These are phyloP conservation scores for Leccinum subgranulosum DNA, from an alignment of 768 basidiomycete genomes.

Conservation along the genomic window DNA sequence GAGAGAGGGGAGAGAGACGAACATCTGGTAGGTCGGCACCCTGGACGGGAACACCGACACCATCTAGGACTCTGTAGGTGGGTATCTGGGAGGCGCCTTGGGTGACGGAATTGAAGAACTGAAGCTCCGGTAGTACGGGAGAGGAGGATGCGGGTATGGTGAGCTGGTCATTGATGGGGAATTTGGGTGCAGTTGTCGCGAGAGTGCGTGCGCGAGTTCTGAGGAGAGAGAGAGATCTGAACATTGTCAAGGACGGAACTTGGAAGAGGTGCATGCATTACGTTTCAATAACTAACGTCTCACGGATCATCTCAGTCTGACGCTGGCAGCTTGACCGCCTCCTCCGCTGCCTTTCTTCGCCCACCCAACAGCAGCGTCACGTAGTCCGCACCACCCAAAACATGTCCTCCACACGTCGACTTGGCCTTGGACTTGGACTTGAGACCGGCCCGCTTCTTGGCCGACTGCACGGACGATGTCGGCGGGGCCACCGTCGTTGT, in stretches of 20 bases:
- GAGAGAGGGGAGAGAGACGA: conserved; percentile 15
- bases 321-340: conserved; percentile 58
- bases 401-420: conserved; percentile 31
- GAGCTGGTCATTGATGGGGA: conserved; percentile 25
- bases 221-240: conserved; percentile 2
- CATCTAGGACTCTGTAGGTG: conserved; percentile 83
- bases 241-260: conserved; percentile 26
- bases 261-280: conserved; percentile 14
- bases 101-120: conserved; percentile 80
- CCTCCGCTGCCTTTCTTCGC: conserved; percentile 61
- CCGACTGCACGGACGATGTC: conserved; percentile 11
- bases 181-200: conserved; percentile 13
- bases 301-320: background rate
- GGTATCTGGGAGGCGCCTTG: conserved; percentile 65
- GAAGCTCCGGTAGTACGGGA: conserved; percentile 63
- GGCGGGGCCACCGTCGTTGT: conserved; percentile 1
- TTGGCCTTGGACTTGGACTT: conserved; percentile 27
- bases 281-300: background rate
- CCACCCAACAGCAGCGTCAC: conserved; percentile 69
- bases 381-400: conserved; percentile 77
- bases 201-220: conserved; percentile 13
- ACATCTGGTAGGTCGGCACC: conserved; percentile 79
- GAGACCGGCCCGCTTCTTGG: conserved; percentile 28
- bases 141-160: conserved; percentile 46
- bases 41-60: conserved; percentile 67